Evolutionary conservation across 2,329 filamentous ascomycete species (phyloP).

Genomic region (Plenodomus biglobosus): DNA sequence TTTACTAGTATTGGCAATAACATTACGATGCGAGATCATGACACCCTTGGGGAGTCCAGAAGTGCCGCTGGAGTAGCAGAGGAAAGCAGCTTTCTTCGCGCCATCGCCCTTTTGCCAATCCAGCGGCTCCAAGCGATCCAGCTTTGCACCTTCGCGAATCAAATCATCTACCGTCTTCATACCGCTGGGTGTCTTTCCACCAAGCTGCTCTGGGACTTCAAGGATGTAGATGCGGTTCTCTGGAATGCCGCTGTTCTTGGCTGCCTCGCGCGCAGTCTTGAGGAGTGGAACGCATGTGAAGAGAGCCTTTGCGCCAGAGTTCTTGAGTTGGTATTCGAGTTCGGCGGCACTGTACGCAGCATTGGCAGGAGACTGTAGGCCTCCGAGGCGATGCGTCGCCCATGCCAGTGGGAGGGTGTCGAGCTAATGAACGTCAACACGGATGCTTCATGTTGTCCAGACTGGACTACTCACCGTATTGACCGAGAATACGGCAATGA

Average conservation of each 20-base stretch:
- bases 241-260: conserved; percentile 64
- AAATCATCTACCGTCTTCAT: conserved; percentile 69
- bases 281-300: conserved; percentile 73
- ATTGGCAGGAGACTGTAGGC: conserved; percentile 73
- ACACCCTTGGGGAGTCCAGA: conserved; percentile 82
- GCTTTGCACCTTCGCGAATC: conserved; percentile 59
- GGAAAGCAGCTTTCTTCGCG: conserved; percentile 68
- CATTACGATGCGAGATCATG: conserved; percentile 77
- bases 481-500: conserved; percentile 73
- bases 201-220: conserved; percentile 61
- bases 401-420: conserved; percentile 74
- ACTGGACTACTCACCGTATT: conserved; percentile 65
- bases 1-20: conserved; percentile 68
- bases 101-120: conserved; percentile 67
- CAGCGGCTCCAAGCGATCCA: conserved; percentile 58
- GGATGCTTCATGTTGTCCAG: neutral
- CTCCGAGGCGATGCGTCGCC: conserved; percentile 73
- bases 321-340: conserved; percentile 70
- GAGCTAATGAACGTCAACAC: conserved; percentile 54
- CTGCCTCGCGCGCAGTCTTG: conserved; percentile 64
- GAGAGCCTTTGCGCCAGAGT: conserved; percentile 67
- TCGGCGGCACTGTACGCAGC: conserved; percentile 71
- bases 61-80: conserved; percentile 80
- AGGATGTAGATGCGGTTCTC: conserved; percentile 68
- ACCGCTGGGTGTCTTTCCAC: conserved; percentile 50